Conservation (phyloP, 1,284 basidiomycete genomes). For the Puccinia triticina region DNA sequence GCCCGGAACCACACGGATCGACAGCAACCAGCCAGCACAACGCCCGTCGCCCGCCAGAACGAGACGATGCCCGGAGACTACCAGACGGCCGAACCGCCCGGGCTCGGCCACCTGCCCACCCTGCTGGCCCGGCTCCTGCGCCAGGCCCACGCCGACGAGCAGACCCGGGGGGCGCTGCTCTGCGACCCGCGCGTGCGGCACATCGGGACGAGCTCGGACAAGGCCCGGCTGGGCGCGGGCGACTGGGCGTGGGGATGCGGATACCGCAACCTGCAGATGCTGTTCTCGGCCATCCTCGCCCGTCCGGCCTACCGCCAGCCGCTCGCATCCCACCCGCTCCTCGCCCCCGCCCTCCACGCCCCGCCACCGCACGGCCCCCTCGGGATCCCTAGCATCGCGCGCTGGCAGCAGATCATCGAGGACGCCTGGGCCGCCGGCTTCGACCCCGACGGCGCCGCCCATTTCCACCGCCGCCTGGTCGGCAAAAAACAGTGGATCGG, state of each 20-base stretch:
- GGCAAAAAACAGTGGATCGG: constrained; percentile 57
- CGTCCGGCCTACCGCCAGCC: constrained; percentile 51
- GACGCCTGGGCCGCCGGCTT: constrained; percentile 56
- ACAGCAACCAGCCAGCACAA: no score
- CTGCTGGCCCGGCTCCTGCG: not conserved
- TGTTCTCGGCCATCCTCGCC: constrained; percentile 54
- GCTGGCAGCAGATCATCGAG: constrained; percentile 56
- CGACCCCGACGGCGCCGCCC: constrained; percentile 54
- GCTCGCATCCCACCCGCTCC: not conserved
- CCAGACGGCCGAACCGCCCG: not conserved
- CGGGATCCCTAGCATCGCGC: constrained; percentile 55
- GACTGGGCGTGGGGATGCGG: constrained; percentile 51
- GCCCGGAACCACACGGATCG: no score
- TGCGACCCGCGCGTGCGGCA: not conserved
- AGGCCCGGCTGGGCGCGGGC: not conserved
- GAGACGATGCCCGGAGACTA: not conserved
- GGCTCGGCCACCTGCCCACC: not conserved
- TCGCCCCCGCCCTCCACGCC: no score
- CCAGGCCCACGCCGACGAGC: not conserved
- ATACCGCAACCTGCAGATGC: constrained; percentile 57
- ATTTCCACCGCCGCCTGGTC: constrained; percentile 55
- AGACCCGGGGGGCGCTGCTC: constrained; percentile 6
- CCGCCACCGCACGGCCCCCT: not conserved
- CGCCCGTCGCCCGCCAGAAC: no score
- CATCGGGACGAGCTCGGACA: constrained; percentile 15